Conservation (phyloP, 2,329 filamentous ascomycete species). For the Trichophyton schoenleinii region DNA sequence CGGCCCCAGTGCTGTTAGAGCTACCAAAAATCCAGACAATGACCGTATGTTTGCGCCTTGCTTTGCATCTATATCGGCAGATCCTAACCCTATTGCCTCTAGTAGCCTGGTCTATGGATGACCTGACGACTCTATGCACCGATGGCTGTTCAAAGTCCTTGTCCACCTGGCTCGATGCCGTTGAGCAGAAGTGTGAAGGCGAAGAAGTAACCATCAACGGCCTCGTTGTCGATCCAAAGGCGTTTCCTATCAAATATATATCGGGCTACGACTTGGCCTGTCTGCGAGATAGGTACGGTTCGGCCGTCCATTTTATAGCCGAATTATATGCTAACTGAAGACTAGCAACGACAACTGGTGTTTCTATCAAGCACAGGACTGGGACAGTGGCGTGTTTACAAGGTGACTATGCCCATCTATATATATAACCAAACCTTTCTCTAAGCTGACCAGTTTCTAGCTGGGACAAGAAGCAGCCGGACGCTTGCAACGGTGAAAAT, state of each 20-base stretch:
- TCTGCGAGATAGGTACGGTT: constrained; percentile 11
- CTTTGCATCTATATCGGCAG: too few relatives aligned
- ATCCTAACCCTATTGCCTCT: constrained; percentile 1
- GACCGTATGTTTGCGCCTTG: constrained; percentile 8
- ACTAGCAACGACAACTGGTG: constrained; percentile 13
- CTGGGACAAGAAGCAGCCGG: constrained; percentile 6
- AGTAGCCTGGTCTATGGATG: constrained; percentile 13
- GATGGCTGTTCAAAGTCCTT: constrained; percentile 9
- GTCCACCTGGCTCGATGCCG: constrained; percentile 11
- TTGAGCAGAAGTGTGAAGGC: constrained; percentile 10
- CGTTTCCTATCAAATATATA: constrained; percentile 13
- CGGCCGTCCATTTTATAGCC: not conserved
- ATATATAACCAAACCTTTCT: not conserved
- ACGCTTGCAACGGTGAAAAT: constrained; percentile 10
- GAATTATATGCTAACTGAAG: not conserved
- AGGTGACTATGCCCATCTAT: constrained; percentile 5
- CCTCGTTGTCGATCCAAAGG: constrained; percentile 12
- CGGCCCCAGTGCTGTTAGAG: constrained; percentile 11
- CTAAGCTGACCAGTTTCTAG: not conserved
- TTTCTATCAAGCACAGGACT: constrained; percentile 13
- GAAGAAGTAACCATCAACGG: constrained; percentile 10
- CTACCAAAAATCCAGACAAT: constrained; percentile 10
- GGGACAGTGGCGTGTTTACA: constrained; percentile 11
- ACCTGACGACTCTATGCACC: constrained; percentile 13
- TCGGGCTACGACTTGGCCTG: constrained; percentile 13